Evolutionary conservation across 306 rosid species (phyloP), one percentile per base, ranked within the genome.

Genomic region (Ceratonia siliqua): DNA sequence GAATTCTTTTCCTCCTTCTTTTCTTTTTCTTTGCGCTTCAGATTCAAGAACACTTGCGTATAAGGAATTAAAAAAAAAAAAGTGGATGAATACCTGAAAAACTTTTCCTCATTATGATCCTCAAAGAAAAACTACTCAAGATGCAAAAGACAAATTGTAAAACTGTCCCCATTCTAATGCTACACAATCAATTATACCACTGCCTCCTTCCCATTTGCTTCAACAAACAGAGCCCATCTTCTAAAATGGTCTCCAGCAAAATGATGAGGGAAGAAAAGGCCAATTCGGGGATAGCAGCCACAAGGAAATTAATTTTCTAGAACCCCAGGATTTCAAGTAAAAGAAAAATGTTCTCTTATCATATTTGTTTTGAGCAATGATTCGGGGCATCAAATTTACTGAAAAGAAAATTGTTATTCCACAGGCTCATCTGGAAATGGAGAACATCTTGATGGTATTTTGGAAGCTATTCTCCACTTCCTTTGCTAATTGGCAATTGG

Each of bases 231-330:
- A n/a, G 82, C 30, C 68, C 65, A 10, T 54, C 77, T 33, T 74
- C 71, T 66, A 46, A 76, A 17, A 30, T 68, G 66, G 28, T 70
- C 17, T 67, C 76, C 4, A 8, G 24, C 24, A 25, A 41, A 13
- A 1, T 81, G 18, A 73, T 14, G 17, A 45, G 80, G 41, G 82
- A 81, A 5, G 80, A 78, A 17, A 61, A n/a, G n/a, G n/a, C n/a
- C n/a, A n/a, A n/a, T n/a, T n/a, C n/a, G n/a, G n/a, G n/a, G n/a
- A n/a, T n/a, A n/a, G n/a, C n/a, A 80, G 10, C 5, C 64, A n/a
- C 79, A 79, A 77, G 79, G 33, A 77, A 42, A 8, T 84, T 85
- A 69, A 80, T 86, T 85, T 86, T 83, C 66, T 72, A 80, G 66
- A 86, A 85, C 56, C 83, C 83, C 22, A 33, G 49, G 49, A 4